Percentiles rank a stretch among this genome's conserved stretches.
Evolutionary conservation across 208 protist species (phyloP).

Genomic region (Wallacemonas collosoma): DNA sequence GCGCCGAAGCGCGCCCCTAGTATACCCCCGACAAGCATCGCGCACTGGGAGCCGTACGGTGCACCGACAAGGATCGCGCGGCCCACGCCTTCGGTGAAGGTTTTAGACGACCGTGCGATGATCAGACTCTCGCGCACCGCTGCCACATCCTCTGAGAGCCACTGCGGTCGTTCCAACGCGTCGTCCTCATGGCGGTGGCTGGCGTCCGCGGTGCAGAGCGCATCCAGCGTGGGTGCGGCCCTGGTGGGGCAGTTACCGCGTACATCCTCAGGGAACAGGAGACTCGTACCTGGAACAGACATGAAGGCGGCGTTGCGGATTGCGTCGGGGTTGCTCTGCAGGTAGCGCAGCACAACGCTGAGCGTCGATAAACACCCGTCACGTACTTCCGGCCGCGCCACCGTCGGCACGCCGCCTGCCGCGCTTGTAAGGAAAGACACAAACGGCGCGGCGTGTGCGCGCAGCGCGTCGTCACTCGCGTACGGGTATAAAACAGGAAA

Average conservation of each 20-base stretch:
- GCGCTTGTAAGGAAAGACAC: slow-evolving; percentile 44
- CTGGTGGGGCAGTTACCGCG: slow-evolving; percentile 15
- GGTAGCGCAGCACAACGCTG: slow-evolving; percentile 67
- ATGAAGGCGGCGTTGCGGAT: slow-evolving; percentile 70
- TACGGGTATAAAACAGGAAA: slow-evolving; percentile 80
- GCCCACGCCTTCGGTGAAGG: slow-evolving; percentile 58
- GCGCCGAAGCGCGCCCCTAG: slow-evolving; percentile 71
- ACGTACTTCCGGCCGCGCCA: slow-evolving; percentile 14
- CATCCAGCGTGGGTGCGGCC: no score
- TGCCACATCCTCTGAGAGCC: slow-evolving; percentile 30
- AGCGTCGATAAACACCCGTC: slow-evolving; percentile 39
- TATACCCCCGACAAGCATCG: slow-evolving; percentile 81
- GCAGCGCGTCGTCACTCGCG: slow-evolving; percentile 62
- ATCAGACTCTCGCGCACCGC: slow-evolving; percentile 55
- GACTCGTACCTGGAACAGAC: slow-evolving; percentile 41
- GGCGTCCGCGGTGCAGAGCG: neutral
- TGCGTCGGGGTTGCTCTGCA: slow-evolving; percentile 82
- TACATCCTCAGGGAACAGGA: slow-evolving; percentile 60
- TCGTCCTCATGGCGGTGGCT: neutral
- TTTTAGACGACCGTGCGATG: slow-evolving; percentile 49
- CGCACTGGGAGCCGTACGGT: slow-evolving; percentile 50
- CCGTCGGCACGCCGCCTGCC: neutral
- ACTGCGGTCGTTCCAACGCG: neutral
- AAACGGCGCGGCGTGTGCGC: slow-evolving; percentile 49
- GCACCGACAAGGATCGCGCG: slow-evolving; percentile 57